These are phyloP conservation scores for Lavandula angustifolia DNA, from an alignment of 257 asterid genomes.

Conservation along the genomic window DNA sequence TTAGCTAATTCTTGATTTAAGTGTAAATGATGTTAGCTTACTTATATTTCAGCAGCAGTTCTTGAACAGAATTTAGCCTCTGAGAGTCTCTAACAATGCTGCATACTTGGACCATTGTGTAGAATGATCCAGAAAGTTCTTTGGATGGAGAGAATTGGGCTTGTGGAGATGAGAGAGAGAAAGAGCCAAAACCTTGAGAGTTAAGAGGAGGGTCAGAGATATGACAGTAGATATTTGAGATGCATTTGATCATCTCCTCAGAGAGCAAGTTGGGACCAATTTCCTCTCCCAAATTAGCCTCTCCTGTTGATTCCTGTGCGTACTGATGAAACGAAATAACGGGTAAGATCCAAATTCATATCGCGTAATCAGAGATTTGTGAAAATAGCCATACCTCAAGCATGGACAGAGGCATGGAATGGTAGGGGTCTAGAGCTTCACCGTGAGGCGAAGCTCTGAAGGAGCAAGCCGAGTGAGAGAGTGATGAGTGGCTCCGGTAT, in stretches of 20 bases:
- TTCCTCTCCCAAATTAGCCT: slow-evolving; percentile 39
- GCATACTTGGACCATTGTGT: slow-evolving; percentile 53
- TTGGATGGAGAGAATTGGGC: slow-evolving; percentile 34
- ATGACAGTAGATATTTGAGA: slow-evolving; percentile 66
- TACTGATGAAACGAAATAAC: slow-evolving; percentile 19
- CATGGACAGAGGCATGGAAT: slow-evolving; percentile 85
- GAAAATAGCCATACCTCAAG: slow-evolving; percentile 55
- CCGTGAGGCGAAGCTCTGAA: slow-evolving; percentile 54
- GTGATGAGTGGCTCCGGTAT: slow-evolving; percentile 73
- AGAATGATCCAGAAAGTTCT: slow-evolving; percentile 40
- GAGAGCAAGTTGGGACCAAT: slow-evolving; percentile 62
- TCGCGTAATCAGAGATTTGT: background rate
- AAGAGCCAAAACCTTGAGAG: slow-evolving; percentile 31
- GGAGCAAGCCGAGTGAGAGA: slow-evolving; percentile 69
- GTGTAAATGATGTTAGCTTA: background rate
- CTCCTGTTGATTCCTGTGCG: slow-evolving; percentile 46
- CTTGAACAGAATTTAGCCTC: slow-evolving; percentile 55
- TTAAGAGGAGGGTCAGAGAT: slow-evolving; percentile 68
- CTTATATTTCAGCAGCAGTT: slow-evolving; percentile 62
- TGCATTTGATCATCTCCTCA: slow-evolving; percentile 89
- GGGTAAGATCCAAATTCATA: background rate
- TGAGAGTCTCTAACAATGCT: slow-evolving; percentile 54
- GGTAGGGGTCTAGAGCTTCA: slow-evolving; percentile 56
- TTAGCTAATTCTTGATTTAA: background rate
- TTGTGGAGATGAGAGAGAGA: slow-evolving; percentile 43